Evolutionary conservation across 495 filamentous ascomycete genomes (phyloP), one percentile per base, ranked within the genome.

Genomic region (Penicillium silybi): DNA sequence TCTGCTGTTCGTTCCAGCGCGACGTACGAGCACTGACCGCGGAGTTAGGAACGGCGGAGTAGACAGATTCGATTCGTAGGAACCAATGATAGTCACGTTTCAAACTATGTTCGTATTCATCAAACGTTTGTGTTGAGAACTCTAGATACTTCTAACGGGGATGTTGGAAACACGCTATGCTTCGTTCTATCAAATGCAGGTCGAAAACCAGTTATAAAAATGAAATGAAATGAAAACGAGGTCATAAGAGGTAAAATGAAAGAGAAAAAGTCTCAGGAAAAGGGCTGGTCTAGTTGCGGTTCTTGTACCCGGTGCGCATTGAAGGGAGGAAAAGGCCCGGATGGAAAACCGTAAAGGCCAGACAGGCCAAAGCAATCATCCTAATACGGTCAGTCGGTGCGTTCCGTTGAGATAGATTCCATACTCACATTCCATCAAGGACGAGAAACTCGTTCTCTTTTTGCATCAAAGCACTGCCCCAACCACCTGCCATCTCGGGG

Each of bases 401-500:
- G 29, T 32, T 10, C 4, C 11, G 10, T 13, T 3, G 8, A 32
- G 29, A 15, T 18, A n/a, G 2, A 9, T 4, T 18, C n/a, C 6
- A 20, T 22, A 73, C 75, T 65, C 53, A 78, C 76, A 75, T 72
- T 59, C 77, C 68, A 62, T 89, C 85, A 35, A 89, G 68, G 11
- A 80, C 75, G 17, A 85, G 74, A 58, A 88, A 87, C 16, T 79
- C 77, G 19, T 72, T 57, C 66, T 88, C 80, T 52, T 84, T 78
- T 56, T 81, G 82, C 84, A 87, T 88, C 54, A 86, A 74, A 0
- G 72, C 59, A 61, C 80, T 85, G 5, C 81, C 81, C 84, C 84
- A 89, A 10, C 85, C 85, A 9, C 81, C 83, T 5, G 79, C 77
- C 80, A 87, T 85, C 64, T 85, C 81, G 0, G 80, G 79, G 39